Percentiles rank a stretch among this genome's conserved stretches.
phyloP scores from a whole-genome alignment of 805 yeast genomes.

The Wilhelminamyces savonicus region DNA sequence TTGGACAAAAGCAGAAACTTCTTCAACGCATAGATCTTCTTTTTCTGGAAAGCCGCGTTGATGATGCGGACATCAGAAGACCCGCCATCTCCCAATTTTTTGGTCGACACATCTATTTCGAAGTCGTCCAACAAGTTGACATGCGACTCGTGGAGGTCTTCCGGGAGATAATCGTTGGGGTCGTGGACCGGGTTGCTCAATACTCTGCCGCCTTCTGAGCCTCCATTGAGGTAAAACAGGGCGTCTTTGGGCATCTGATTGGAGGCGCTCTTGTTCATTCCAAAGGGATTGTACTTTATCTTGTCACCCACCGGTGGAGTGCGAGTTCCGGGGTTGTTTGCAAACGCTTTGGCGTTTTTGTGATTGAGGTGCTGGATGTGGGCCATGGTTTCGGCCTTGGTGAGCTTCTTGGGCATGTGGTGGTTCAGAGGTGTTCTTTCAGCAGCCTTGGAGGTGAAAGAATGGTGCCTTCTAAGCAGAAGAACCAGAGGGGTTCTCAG shows the following conservation, averaged over 20 bases:
- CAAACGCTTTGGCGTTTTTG: conserved; percentile 13
- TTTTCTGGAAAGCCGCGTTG: conserved; percentile 30
- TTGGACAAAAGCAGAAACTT: conserved; percentile 52
- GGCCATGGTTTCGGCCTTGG: conserved; percentile 29
- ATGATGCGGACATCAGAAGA: conserved; percentile 55
- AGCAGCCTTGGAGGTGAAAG: not conserved
- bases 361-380: conserved; percentile 29
- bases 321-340: conserved; percentile 3
- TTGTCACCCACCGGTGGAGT: conserved; percentile 22
- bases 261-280: conserved; percentile 32
- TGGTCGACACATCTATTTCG: conserved; percentile 34
- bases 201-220: conserved; percentile 40
- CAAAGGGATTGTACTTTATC: conserved; percentile 63
- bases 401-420: conserved; percentile 7
- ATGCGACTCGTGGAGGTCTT: conserved; percentile 41
- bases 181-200: conserved; percentile 57
- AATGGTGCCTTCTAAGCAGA: conserved; percentile 5
- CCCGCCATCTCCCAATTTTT: conserved; percentile 67
- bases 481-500: conserved; percentile 4
- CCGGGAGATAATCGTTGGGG: conserved; percentile 62
- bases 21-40: conserved; percentile 56
- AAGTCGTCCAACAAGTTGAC: conserved; percentile 51
- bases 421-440: conserved; percentile 1
- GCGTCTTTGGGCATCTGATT: conserved; percentile 16
- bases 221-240: conserved; percentile 20